Base-by-base conservation (phyloP, 306 rosid genomes). In the Trifolium repens region DNA sequence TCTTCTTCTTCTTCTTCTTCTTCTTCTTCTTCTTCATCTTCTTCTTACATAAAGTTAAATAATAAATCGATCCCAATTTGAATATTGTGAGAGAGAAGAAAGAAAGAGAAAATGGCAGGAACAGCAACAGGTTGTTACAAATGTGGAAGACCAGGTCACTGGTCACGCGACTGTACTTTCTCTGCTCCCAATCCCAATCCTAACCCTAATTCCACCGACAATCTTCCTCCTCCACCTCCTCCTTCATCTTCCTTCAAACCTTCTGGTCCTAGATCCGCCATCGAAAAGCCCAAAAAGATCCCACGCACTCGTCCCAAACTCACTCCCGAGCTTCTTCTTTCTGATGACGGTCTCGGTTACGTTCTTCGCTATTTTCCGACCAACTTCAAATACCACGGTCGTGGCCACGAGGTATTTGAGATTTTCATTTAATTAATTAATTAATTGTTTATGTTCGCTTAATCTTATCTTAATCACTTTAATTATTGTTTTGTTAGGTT, bases 101-200 rank as follows among this genome's bases (percentile, higher is more conserved):
- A 40, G n/a, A 44, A 44, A 44, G 55, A 49, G 22, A 50, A 5
- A 57, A 58, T 58, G 64, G 37, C 35, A 58, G 64, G 64, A 69
- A 37, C 84, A 2, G 81, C 84, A n/a, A 91, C 98, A 0, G 98
- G 98, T 0, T 94, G 99, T 84, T 92, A 73, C 96, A 94, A 92
- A 84, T 94, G 99, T 53, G 99, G 99, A 30, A 85, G 89, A 49
- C 97, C 99, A 8, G 99, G 99, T 60, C 99, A 94, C 81, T 94
- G 99, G 99, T 89, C 99, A 2, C 96, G 97, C 1, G 99, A 94
- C 75, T 94, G 97, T 54, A 97, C 96, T 32, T 85, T 88, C 78
- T 84, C 98, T 12, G 68, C 87, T 1, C 49, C 79, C 42, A 10
- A 72, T 71, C 32, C 86, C 0, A 77, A 76, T 44, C 60, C 88